Evolutionary conservation across 2,329 filamentous ascomycete species (phyloP).

Genomic region (Neospermospora avenae): DNA sequence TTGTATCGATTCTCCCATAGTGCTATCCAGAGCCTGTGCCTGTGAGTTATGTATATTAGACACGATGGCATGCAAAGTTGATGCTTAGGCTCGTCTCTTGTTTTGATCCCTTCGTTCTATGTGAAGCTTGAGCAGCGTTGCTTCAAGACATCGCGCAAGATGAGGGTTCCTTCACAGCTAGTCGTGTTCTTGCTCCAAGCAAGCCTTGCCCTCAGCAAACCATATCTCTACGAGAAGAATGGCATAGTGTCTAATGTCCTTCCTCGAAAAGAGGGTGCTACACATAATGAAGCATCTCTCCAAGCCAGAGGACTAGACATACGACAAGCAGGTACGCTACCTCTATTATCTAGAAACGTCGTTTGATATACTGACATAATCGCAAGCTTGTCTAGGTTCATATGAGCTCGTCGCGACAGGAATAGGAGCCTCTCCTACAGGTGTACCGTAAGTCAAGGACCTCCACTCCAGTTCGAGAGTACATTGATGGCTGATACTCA

Average conservation of each 20-base stretch:
- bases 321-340: background rate
- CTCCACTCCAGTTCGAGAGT: no score
- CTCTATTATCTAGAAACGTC: background rate
- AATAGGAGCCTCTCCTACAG: background rate
- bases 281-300: background rate
- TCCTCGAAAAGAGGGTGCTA: background rate
- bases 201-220: background rate
- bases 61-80: background rate
- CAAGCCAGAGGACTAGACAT: background rate
- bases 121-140: background rate
- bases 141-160: background rate
- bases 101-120: background rate
- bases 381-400: constrained; percentile 2
- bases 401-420: constrained; percentile 3
- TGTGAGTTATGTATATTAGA: background rate
- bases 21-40: background rate
- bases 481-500: no score
- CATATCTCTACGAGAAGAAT: constrained; percentile 6
- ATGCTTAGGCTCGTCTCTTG: background rate
- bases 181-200: background rate
- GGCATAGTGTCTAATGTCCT: constrained; percentile 8
- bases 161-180: background rate
- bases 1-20: background rate
- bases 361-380: background rate
- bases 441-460: constrained; percentile 2